Base-by-base conservation (phyloP, 2,329 filamentous ascomycete species). In the Dactylellina cionopaga region DNA sequence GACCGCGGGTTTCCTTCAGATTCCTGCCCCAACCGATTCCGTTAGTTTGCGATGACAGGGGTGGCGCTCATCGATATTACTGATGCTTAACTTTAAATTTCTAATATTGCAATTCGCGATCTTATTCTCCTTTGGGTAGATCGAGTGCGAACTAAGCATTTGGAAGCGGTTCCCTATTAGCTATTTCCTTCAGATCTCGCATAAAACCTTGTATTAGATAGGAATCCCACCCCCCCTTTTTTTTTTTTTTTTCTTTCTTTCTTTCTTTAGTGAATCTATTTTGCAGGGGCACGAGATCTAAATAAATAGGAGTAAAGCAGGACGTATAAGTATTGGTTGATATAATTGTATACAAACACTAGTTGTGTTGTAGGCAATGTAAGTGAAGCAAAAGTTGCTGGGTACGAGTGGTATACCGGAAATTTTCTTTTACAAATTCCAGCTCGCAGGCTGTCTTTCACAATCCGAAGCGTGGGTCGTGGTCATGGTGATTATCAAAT, bases 401-500 rank as follows among this genome's bases (percentile, higher is more conserved):
- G 27, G 47, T 9, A 19, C 7, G 47, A 52, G n/a, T 35, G 49
- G 29, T 24, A 5, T 13, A 55, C 41, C n/a, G n/a, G n/a, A n/a
- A n/a, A n/a, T n/a, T n/a, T n/a, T n/a, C n/a, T n/a, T n/a, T n/a
- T n/a, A n/a, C n/a, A n/a, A n/a, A n/a, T n/a, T n/a, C n/a, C n/a
- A n/a, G n/a, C n/a, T n/a, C n/a, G n/a, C n/a, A n/a, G n/a, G n/a
- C n/a, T n/a, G n/a, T n/a, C n/a, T n/a, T n/a, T n/a, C n/a, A n/a
- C n/a, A n/a, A n/a, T n/a, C n/a, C n/a, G n/a, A n/a, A n/a, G n/a
- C n/a, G n/a, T 35, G 41, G 25, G 41, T n/a, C 27, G 60, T 37
- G 22, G 31, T 65, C 68, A 65, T 58, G 68, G 58, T 47, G 39
- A 60, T n/a, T 54, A 72, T 72, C 68, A 55, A 72, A 43, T 60